phyloP scores from a whole-genome alignment of 2,329 filamentous ascomycete species.

The Thelonectria discophora region DNA sequence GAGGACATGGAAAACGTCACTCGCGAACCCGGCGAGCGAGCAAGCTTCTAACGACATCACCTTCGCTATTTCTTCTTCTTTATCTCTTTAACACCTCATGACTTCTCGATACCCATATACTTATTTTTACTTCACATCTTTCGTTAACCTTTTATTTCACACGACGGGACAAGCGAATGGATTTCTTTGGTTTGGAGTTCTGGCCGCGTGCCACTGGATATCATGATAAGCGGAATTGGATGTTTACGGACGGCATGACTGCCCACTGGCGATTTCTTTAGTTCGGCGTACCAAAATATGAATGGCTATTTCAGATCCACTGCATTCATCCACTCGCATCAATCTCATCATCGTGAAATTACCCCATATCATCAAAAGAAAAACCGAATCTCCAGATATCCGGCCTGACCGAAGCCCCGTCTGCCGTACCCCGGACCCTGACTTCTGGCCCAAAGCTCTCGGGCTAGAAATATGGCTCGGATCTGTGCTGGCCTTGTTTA shows the following conservation, averaged over 20 bases:
- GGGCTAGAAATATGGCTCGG: neutral
- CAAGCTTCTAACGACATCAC: constrained; percentile 30
- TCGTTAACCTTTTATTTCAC: constrained; percentile 27
- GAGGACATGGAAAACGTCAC: constrained; percentile 45
- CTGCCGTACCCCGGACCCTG: neutral
- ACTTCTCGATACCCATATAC: constrained; percentile 40
- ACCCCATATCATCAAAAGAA: neutral
- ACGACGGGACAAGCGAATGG: constrained; percentile 7
- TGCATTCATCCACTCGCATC: neutral
- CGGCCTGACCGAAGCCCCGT: neutral
- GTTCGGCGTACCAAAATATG: neutral
- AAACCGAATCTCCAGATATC: neutral
- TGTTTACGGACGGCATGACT: constrained; percentile 6
- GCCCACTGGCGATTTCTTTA: neutral
- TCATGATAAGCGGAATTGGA: constrained; percentile 4
- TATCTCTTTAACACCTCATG: constrained; percentile 26
- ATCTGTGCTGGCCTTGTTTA: neutral
- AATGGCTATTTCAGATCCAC: neutral
- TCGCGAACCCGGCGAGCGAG: constrained; percentile 29
- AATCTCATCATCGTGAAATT: neutral
- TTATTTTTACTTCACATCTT: constrained; percentile 23
- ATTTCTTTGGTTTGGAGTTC: constrained; percentile 18
- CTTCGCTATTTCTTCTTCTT: neutral
- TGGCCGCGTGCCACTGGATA: constrained; percentile 3
- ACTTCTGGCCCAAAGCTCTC: neutral